Evolutionary conservation across 2,329 filamentous ascomycete species (phyloP).

Genomic region (Monosporascus sp.): DNA sequence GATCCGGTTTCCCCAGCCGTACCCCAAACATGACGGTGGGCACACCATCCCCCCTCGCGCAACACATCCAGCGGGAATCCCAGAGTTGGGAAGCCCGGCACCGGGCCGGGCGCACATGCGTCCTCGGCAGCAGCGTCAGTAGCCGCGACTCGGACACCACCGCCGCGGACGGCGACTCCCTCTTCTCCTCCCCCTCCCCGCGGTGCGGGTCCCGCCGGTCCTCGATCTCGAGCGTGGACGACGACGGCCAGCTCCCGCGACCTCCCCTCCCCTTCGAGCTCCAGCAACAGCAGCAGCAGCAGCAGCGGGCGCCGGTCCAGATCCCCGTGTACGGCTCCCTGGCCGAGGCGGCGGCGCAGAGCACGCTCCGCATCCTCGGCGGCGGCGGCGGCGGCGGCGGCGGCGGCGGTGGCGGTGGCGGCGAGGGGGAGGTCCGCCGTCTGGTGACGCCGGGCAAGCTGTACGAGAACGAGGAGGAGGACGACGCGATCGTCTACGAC

Average conservation of each 20-base stretch:
- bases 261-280: conserved; percentile 8
- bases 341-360: conserved; percentile 25
- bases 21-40: not conserved
- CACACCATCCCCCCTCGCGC: not conserved
- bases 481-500: conserved; percentile 28
- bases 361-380: conserved; percentile 16
- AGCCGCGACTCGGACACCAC: not conserved
- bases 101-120: not conserved
- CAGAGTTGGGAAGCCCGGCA: not conserved
- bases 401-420: conserved; percentile 9
- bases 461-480: conserved; percentile 30
- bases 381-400: conserved; percentile 8
- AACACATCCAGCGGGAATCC: not conserved
- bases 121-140: not conserved
- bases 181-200: conserved; percentile 8
- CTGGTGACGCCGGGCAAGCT: conserved; percentile 27
- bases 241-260: conserved; percentile 13
- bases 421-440: conserved; percentile 14
- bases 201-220: too few relatives aligned
- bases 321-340: conserved; percentile 27
- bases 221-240: conserved; percentile 20
- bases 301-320: conserved; percentile 16
- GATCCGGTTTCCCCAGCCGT: too few relatives aligned
- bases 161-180: conserved; percentile 11
- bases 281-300: conserved; percentile 13